A percentile compares a stretch with the other conserved stretches of the same genome.
phyloP scores from a whole-genome alignment of 352 stramenopile species.

The Phytophthora brassicae region DNA sequence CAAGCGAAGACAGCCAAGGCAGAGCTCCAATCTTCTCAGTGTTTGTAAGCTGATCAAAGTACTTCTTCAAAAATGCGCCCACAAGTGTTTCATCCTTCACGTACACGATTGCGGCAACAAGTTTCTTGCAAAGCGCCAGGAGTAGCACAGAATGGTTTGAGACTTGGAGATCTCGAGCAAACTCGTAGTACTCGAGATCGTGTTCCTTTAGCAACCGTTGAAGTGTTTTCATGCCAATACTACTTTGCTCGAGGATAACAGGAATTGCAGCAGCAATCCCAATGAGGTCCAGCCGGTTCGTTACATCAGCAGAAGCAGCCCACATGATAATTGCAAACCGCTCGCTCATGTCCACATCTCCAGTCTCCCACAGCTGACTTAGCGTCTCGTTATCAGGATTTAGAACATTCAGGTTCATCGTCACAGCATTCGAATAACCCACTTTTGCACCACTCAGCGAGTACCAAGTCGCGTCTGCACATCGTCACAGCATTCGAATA shows the following conservation, averaged over 20 bases:
- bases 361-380: background rate
- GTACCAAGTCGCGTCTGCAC: too few relatives aligned
- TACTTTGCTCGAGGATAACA: background rate
- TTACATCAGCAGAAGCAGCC: background rate
- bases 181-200: background rate
- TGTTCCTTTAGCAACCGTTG: background rate
- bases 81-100: background rate
- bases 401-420: background rate
- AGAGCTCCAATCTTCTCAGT: conserved; percentile 6
- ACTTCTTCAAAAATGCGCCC: background rate
- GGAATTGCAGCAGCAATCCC: background rate
- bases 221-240: background rate
- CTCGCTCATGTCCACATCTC: background rate
- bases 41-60: conserved; percentile 8
- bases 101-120: background rate
- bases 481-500: conserved; percentile 1
- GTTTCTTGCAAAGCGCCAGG: background rate
- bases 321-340: background rate
- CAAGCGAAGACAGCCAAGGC: conserved; percentile 1
- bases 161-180: background rate
- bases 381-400: conserved; percentile 11
- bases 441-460: conserved; percentile 2
- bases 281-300: background rate
- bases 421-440: background rate
- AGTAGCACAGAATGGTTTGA: background rate